Evolutionary conservation across 441 rosid species (phyloP), one percentile per base, ranked within the genome.

Genomic region (Bocquillonia castaneifolia): DNA sequence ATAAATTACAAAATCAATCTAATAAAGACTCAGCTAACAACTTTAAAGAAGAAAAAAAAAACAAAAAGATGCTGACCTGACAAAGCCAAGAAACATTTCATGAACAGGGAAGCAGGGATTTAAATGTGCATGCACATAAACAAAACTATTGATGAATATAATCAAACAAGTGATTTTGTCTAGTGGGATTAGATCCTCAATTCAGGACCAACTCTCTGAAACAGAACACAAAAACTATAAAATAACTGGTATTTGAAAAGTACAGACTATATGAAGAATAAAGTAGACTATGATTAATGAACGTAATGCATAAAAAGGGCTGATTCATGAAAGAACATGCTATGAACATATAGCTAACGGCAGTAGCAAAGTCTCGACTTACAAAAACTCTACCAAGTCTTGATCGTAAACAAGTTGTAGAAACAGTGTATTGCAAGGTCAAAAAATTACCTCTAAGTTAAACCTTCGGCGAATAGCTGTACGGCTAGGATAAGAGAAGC

Each of bases 401-500:
- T 52, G 64, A 59, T 48, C 22, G n/a, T 10, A 67, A n/a, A 12
- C 25, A 56, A 45, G 59, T 18, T 36, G 74, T 29, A 67, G 31
- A 71, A 12, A 34, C 9, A 60, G 17, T 1, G 23, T 23, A 45
- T 36, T 22, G 6, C 29, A 20, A 70, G 45, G n/a, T 59, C 14
- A 18, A 6, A 32, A 47, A 45, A 73, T 72, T 81, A 76, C 99
- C 98, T 94, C 99, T 20, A 94, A 85, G 82, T 94, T 92, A 62
- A 88, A 94, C 83, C 80, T 88, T 23, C 83, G 77, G 32, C 99
- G 96, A 28, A 92, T 85, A 25, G 91, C 89, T 12, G 91, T 80
- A 55, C 99, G 99, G 74, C 77, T 86, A 48, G 85, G 81, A 63
- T 81, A 90, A 29, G 99, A 92, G 77, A 87, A 88, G 81, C 89